Base-by-base conservation (phyloP, 139 green algal genomes). In the Pseudopediastrum boryanum region DNA sequence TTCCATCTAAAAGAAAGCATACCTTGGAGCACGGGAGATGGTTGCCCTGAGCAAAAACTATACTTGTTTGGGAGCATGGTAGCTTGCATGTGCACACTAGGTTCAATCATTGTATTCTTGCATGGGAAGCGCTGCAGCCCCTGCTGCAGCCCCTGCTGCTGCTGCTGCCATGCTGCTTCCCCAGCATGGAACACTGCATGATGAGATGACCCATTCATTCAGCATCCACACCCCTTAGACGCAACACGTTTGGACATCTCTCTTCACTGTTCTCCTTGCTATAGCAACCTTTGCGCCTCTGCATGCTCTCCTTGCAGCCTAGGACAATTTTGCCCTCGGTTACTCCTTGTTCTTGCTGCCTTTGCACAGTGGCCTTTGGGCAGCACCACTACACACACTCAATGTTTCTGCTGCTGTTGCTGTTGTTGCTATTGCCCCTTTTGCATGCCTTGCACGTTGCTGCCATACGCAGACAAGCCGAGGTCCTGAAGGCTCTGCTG, bases 401-500 rank as follows among this genome's bases (percentile, higher is more conserved):
- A 27, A 54, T 42, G 44, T 39, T 23, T 36, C 33, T 48, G 39
- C 39, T 25, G 23, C 36, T 43, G 56, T 29, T 35, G 5, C n/a
- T 66, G 66, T 38, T 44, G 69, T 46, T 25, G 3, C 42, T 65
- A 21, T 19, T 21, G 3, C 27, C 46, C 10, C 63, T 48, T 21
- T n/a, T 33, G 19, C 7, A 56, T 27, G 41, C 25, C 2, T 38
- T 64, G 46, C 71, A 78, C 33, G n/a, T 78, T 33, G 92, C 88
- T 0, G 85, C 88, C 8, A 61, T 95, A 25, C 68, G 86, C 1
- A 59, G 78, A 27, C 71, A 87, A 21, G 8, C 66, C 0, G 69
- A 48, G 0, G 74, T 74, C 0, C 79, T 89, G 4, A 0, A 73
- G 31, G 76, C 69, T 9, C 82, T 94, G 43, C 81, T 95, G 48